Conservation (phyloP, 495 filamentous ascomycete species). For the Aspergillus incahuasiensis region DNA sequence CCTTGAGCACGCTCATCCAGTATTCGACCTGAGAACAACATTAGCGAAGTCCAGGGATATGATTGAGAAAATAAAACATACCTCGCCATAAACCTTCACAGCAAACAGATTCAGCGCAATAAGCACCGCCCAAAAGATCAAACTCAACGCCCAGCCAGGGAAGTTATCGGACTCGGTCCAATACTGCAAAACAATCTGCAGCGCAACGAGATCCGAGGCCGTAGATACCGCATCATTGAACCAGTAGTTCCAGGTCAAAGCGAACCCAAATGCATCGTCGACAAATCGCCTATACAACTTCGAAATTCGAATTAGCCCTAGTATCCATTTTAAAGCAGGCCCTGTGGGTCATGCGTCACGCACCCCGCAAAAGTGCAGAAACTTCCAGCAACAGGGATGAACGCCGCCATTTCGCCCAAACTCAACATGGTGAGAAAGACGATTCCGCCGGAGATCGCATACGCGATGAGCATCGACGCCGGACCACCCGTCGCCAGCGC, state of each 20-base stretch:
- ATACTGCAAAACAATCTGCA: constrained; percentile 49
- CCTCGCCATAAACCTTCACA: constrained; percentile 51
- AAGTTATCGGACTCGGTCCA: constrained; percentile 45
- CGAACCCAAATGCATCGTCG: constrained; percentile 53
- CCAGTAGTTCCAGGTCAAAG: constrained; percentile 55
- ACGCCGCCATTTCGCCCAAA: constrained; percentile 49
- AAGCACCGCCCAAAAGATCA: constrained; percentile 50
- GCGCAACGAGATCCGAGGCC: constrained; percentile 50
- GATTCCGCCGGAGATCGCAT: constrained; percentile 44
- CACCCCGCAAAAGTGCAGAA: constrained; percentile 51
- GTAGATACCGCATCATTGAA: constrained; percentile 56
- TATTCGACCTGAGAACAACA: constrained; percentile 42
- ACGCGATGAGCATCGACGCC: constrained; percentile 58
- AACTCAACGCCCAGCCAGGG: constrained; percentile 46
- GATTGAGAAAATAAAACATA: constrained; percentile 1
- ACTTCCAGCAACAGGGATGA: constrained; percentile 46
- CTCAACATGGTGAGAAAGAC: constrained; percentile 48
- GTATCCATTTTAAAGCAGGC: too few relatives aligned
- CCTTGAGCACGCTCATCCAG: constrained; percentile 52
- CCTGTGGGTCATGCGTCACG: constrained; percentile 13
- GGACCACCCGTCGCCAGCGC: constrained; percentile 57
- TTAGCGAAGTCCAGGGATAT: not conserved
- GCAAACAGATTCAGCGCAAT: constrained; percentile 47
- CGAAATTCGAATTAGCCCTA: not conserved
- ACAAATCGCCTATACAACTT: constrained; percentile 47